Percentiles rank a stretch among this genome's conserved stretches.
phyloP scores from a whole-genome alignment of 2,329 filamentous ascomycete genomes.

The Hymenoscyphus scutula region DNA sequence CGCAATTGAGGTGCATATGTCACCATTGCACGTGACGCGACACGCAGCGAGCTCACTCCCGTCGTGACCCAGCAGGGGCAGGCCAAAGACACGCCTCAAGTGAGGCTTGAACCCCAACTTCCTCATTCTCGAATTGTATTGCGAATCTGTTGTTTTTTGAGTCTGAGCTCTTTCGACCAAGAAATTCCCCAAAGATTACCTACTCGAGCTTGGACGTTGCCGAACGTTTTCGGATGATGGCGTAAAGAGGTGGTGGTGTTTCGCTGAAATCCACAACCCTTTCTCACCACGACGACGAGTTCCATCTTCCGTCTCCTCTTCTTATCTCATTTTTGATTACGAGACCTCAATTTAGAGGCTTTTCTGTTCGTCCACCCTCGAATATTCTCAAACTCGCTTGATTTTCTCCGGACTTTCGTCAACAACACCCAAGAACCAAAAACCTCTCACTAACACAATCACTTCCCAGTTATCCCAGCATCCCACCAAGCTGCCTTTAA shows the following conservation, averaged over 20 bases:
- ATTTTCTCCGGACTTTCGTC: neutral
- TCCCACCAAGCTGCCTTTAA: slow-evolving; percentile 1
- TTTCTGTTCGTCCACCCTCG: neutral
- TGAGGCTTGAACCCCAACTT: neutral
- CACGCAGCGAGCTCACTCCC: neutral
- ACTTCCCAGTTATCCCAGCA: neutral
- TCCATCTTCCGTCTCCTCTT: neutral
- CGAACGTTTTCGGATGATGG: slow-evolving; percentile 1
- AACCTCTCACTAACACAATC: slow-evolving; percentile 1
- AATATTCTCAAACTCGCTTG: neutral
- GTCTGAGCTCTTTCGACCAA: neutral
- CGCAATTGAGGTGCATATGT: slow-evolving; percentile 12
- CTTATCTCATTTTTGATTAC: neutral
- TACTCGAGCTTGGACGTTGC: neutral
- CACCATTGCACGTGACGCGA: slow-evolving; percentile 12
- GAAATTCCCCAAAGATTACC: neutral
- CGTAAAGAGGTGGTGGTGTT: slow-evolving; percentile 4
- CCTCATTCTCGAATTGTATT: neutral
- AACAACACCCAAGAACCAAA: neutral
- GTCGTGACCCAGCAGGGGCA: neutral
- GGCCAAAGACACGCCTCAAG: neutral
- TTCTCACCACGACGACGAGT: neutral
- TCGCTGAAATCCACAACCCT: neutral
- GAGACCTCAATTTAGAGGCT: slow-evolving; percentile 2
- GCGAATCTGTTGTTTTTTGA: neutral